Evolutionary conservation across 1,284 basidiomycete species (phyloP).

Genomic region (Irpex lacteus): DNA sequence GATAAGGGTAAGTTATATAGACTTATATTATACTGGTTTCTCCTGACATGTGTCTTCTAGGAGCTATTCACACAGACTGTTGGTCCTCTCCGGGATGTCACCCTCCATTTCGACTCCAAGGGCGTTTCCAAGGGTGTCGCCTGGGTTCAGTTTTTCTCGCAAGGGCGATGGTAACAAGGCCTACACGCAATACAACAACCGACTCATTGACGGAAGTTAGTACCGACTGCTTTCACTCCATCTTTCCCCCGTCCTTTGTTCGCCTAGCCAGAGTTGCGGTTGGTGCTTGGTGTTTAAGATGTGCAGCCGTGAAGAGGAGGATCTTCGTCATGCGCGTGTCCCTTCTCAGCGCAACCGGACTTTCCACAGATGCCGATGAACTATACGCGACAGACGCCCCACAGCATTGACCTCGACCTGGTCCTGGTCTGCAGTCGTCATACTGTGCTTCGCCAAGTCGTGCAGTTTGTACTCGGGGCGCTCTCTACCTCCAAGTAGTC

Average conservation of each 20-base stretch:
- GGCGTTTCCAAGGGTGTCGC: conserved; percentile 92
- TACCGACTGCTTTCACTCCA: conserved; percentile 58
- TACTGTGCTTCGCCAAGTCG: conserved; percentile 6
- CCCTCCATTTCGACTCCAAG: conserved; percentile 80
- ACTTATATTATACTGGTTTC: background rate
- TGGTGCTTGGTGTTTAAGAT: conserved; percentile 13
- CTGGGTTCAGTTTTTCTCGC: conserved; percentile 84
- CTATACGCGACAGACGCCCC: conserved; percentile 2
- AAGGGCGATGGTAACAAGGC: conserved; percentile 92
- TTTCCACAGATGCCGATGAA: conserved; percentile 8
- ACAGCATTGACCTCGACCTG: conserved; percentile 1
- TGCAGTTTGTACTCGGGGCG: conserved; percentile 11
- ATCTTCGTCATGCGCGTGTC: conserved; percentile 2
- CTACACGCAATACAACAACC: conserved; percentile 94
- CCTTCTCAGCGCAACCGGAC: conserved; percentile 15
- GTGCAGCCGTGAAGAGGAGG: background rate
- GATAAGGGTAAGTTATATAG: conserved; percentile 68
- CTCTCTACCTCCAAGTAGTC: conserved; percentile 14
- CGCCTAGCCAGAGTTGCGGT: conserved; percentile 22
- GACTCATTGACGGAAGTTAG: conserved; percentile 99
- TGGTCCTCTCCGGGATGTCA: conserved; percentile 82
- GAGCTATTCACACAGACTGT: conserved; percentile 93
- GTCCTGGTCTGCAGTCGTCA: background rate
- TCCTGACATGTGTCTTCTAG: conserved; percentile 40
- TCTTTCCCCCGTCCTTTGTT: conserved; percentile 25